phyloP scores from a whole-genome alignment of 441 rosid genomes.

The Croton setiger region DNA sequence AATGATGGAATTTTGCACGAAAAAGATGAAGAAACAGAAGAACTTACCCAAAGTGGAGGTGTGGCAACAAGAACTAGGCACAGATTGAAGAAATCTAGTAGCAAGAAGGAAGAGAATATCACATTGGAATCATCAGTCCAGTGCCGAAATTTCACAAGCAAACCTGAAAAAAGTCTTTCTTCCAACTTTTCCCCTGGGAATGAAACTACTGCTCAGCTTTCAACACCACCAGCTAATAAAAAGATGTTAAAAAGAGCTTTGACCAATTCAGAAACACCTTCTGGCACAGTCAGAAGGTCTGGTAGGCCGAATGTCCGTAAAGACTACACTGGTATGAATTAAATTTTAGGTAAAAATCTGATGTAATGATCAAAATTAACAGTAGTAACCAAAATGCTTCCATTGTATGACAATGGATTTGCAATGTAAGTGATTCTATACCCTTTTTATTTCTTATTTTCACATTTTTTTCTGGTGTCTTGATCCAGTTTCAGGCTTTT shows the following conservation, averaged over 20 bases:
- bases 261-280: neutral
- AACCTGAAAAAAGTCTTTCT: too few species aligned
- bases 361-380: neutral
- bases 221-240: neutral
- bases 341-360: neutral
- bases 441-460: too few species aligned
- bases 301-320: constrained; percentile 12
- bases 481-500: neutral
- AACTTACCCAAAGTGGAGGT: constrained; percentile 21
- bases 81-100: neutral
- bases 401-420: neutral
- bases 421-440: neutral
- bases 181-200: too few species aligned
- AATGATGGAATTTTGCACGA: too few species aligned
- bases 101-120: constrained; percentile 4
- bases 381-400: neutral
- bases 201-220: neutral
- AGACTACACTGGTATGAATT: constrained; percentile 1
- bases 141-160: too few species aligned
- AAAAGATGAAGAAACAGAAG: too few species aligned
- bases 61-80: constrained; percentile 32
- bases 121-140: too few species aligned
- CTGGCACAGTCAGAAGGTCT: constrained; percentile 20
- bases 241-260: neutral
- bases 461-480: neutral